Evolutionary conservation across 2,329 filamentous ascomycete genomes (phyloP).

Genomic region (Xylariaceae sp.): DNA sequence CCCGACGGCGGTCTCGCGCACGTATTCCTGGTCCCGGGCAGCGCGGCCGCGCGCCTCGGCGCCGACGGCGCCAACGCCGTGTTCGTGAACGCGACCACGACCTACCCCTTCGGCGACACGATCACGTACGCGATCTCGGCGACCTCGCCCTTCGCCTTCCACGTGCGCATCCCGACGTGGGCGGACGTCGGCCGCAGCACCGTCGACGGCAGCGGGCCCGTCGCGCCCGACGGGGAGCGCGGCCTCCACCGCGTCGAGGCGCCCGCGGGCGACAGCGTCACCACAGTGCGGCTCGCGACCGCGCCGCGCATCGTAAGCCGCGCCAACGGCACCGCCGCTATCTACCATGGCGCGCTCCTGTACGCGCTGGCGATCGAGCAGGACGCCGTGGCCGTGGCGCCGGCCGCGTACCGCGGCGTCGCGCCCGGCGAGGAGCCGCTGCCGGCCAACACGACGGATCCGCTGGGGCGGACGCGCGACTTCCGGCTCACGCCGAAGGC

Average conservation of each 20-base stretch:
- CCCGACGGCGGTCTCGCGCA: slow-evolving; percentile 49
- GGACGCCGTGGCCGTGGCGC: slow-evolving; percentile 9
- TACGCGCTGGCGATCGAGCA: slow-evolving; percentile 32
- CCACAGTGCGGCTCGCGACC: slow-evolving; percentile 17
- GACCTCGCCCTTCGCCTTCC: slow-evolving; percentile 31
- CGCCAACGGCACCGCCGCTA: slow-evolving; percentile 28
- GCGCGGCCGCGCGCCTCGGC: slow-evolving; percentile 41
- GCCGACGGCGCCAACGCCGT: slow-evolving; percentile 39
- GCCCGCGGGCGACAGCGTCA: slow-evolving; percentile 11
- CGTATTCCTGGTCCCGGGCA: slow-evolving; percentile 49
- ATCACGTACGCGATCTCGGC: slow-evolving; percentile 34
- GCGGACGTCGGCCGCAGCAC: slow-evolving; percentile 13
- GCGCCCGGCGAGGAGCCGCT: no score
- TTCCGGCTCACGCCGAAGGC: slow-evolving; percentile 22
- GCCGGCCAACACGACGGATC: slow-evolving; percentile 20
- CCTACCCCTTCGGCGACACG: slow-evolving; percentile 44
- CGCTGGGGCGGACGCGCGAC: slow-evolving; percentile 22
- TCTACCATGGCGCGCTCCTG: slow-evolving; percentile 31
- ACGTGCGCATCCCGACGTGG: slow-evolving; percentile 33
- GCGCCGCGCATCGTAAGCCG: slow-evolving; percentile 21
- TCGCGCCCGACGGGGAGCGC: slow-evolving; percentile 5
- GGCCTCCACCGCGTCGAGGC: slow-evolving; percentile 21
- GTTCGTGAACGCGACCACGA: slow-evolving; percentile 46
- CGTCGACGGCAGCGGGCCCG: neutral
- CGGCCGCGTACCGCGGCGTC: slow-evolving; percentile 23